These are phyloP conservation scores for Clonostachys rhizophaga DNA, from an alignment of 2,329 filamentous ascomycete species.

Conservation along the genomic window DNA sequence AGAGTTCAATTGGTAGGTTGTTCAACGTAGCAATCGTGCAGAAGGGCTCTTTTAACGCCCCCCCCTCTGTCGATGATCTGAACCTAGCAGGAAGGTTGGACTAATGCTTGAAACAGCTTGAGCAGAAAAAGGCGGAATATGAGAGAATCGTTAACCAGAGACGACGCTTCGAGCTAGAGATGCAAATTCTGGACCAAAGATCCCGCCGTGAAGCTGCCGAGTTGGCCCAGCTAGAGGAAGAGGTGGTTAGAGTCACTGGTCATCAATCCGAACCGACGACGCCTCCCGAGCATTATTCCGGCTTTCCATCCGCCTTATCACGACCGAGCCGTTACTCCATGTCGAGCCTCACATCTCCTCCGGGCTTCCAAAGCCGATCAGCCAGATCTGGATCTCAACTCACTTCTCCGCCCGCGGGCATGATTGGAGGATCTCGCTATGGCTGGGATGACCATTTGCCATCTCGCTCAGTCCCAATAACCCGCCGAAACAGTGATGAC, in stretches of 20 bases:
- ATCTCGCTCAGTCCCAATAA: slow-evolving; percentile 81
- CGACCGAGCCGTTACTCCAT: slow-evolving; percentile 85
- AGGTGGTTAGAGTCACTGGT: slow-evolving; percentile 55
- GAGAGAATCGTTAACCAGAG: slow-evolving; percentile 87
- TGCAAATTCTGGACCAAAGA: slow-evolving; percentile 84
- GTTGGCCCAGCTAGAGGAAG: slow-evolving; percentile 78
- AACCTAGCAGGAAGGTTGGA: not conserved
- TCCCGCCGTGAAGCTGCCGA: slow-evolving; percentile 80
- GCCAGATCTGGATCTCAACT: slow-evolving; percentile 75
- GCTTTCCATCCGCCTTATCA: slow-evolving; percentile 76
- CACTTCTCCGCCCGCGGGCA: slow-evolving; percentile 68
- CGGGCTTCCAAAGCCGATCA: slow-evolving; percentile 68
- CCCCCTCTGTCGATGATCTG: not conserved
- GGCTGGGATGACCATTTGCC: slow-evolving; percentile 50
- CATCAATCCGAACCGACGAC: slow-evolving; percentile 95
- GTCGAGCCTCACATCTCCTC: slow-evolving; percentile 79
- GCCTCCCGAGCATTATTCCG: slow-evolving; percentile 78
- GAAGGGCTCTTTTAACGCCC: slow-evolving; percentile 1
- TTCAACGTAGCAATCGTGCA: not conserved
- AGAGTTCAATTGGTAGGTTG: slow-evolving; percentile 73
- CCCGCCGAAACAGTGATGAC: slow-evolving; percentile 86
- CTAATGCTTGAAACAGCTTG: slow-evolving; percentile 55
- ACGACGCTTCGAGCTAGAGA: slow-evolving; percentile 84
- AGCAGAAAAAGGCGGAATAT: slow-evolving; percentile 91
- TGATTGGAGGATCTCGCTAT: slow-evolving; percentile 41